phyloP scores from a whole-genome alignment of 2,329 filamentous ascomycete genomes.

The Thelonectria rubi region DNA sequence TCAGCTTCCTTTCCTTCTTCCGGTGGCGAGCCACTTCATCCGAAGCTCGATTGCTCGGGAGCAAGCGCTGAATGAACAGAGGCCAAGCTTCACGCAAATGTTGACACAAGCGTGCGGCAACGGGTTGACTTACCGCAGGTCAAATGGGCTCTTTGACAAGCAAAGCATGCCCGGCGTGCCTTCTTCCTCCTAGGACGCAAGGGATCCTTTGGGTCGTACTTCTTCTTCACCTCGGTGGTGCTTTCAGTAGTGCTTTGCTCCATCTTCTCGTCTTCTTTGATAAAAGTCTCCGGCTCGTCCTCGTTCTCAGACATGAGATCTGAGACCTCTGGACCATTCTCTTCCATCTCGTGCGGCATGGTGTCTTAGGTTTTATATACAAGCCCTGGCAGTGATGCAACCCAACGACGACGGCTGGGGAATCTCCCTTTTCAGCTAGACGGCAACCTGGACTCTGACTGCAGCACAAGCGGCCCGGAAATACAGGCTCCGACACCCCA shows the following conservation, averaged over 20 bases:
- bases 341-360: constrained; percentile 65
- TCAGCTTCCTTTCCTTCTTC: constrained; percentile 30
- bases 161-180: constrained; percentile 92
- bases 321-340: constrained; percentile 64
- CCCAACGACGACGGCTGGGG: constrained; percentile 31
- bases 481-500: constrained; percentile 45
- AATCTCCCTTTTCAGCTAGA: constrained; percentile 37
- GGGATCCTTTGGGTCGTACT: constrained; percentile 87
- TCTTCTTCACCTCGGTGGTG: constrained; percentile 68
- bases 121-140: constrained; percentile 85
- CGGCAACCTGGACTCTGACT: constrained; percentile 27
- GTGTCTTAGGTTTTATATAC: constrained; percentile 62
- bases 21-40: constrained; percentile 12
- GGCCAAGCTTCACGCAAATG: constrained; percentile 29
- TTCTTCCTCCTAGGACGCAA: constrained; percentile 92
- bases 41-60: neutral
- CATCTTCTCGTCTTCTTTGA: constrained; percentile 61
- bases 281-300: constrained; percentile 58
- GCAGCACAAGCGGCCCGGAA: constrained; percentile 44
- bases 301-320: constrained; percentile 68
- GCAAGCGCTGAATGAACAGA: neutral
- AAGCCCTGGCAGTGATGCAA: constrained; percentile 31
- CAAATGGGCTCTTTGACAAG: constrained; percentile 95
- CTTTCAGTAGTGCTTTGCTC: constrained; percentile 58
- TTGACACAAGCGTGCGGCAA: constrained; percentile 7